phyloP scores from a whole-genome alignment of 2,329 filamentous ascomycete species.

The Fusarium bulbicola region DNA sequence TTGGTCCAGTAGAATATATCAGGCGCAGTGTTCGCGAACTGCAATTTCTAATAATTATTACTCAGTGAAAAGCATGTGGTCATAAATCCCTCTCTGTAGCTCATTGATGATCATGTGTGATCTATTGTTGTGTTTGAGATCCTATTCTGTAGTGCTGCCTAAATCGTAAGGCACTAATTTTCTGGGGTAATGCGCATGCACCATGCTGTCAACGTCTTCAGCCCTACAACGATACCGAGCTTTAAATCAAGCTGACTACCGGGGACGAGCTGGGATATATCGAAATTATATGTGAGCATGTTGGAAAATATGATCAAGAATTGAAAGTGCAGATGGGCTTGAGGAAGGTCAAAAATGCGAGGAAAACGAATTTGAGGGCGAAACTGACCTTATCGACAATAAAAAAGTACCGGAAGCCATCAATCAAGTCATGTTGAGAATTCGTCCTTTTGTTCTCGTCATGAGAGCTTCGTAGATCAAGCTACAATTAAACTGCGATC shows the following conservation, averaged over 20 bases:
- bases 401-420: neutral
- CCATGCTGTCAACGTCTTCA: constrained; percentile 29
- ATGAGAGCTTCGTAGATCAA: neutral
- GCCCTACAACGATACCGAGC: constrained; percentile 39
- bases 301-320: constrained; percentile 18
- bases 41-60: neutral
- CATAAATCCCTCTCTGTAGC: neutral
- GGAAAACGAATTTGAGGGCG: constrained; percentile 1
- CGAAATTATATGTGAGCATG: constrained; percentile 12
- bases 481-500: neutral
- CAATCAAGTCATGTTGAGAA: constrained; percentile 4
- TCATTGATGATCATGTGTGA: neutral
- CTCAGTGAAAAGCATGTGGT: neutral
- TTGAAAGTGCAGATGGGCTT: constrained; percentile 22
- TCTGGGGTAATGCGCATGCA: neutral
- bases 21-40: neutral
- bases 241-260: constrained; percentile 37
- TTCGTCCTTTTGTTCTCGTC: constrained; percentile 6
- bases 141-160: neutral
- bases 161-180: neutral
- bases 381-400: neutral
- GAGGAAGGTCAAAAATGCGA: constrained; percentile 5
- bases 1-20: neutral
- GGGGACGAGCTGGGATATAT: constrained; percentile 35
- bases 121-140: neutral